Evolutionary conservation across 2,329 filamentous ascomycete species (phyloP), one percentile per base, ranked within the genome.

Genomic region (Diaporthe citri): DNA sequence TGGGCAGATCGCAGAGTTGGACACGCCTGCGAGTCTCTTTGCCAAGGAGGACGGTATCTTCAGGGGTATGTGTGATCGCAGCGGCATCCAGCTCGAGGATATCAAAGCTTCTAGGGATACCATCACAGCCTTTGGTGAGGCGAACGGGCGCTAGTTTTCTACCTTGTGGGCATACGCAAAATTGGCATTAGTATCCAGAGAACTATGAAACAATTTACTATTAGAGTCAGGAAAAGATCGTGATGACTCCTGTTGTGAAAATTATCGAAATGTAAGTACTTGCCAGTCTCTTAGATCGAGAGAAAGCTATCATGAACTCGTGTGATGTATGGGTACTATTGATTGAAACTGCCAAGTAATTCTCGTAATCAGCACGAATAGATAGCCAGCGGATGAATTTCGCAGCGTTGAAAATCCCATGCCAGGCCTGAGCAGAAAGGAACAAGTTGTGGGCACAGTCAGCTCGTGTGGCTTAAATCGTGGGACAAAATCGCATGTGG

Each of bases 1-100:
- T 57, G 97, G 97, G 0, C 85, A 86, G 20, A 98, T 99, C 80
- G 95, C 94, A 0, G 96, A 98, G 88, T 87, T 98, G 77, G 96
- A 94, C 80, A 89, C 90, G 17, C 96, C 97, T 3, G 81, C 93
- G 52, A 88, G 86, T 56, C 86, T 98, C 76, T 98, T 93, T 88
- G 89, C 93, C 75, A 83, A 81, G 34, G 85, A 88, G 60, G 91
- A 89, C 17, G 93, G 94, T 0, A 95, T 98, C 72, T 98, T 98
- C 83, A 89, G 93, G 78, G 88, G 93, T 51, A 98, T 98, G 96
- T 98, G 95, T 82, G 95, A 97, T 56, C 88, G 94, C 69, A 96
- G 94, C 80, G 95, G 95, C 2, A 97, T 98, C 73, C 82, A 88
- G 13, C 79, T 82, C 0, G 89, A 89, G 77, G 90, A 92, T 76